Evolutionary conservation across 2,329 filamentous ascomycete genomes (phyloP).

Genomic region (Fusarium hostae): DNA sequence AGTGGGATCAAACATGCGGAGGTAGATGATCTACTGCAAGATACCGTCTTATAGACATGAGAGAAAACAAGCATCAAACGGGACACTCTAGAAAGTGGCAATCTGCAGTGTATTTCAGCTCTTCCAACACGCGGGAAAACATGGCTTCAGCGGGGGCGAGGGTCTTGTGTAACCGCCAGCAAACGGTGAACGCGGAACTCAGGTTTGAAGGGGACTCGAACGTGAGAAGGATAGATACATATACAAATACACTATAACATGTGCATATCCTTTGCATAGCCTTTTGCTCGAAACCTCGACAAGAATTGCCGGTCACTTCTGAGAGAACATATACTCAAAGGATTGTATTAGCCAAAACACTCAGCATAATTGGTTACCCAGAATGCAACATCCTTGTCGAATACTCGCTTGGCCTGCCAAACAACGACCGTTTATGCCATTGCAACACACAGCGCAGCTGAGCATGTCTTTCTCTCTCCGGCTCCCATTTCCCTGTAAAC

Average conservation of each 20-base stretch:
- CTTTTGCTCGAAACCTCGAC: not conserved
- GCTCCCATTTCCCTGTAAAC: constrained; percentile 17
- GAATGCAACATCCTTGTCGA: constrained; percentile 25
- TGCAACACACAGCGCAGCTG: constrained; percentile 15
- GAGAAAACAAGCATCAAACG: not conserved
- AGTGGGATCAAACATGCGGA: not conserved
- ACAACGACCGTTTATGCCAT: constrained; percentile 28
- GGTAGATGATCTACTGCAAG: constrained; percentile 19
- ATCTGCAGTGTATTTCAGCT: constrained; percentile 19
- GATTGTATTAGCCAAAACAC: constrained; percentile 36
- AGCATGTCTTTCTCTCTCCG: not conserved
- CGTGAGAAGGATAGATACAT: not conserved
- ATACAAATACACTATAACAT: not conserved
- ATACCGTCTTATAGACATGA: constrained; percentile 21
- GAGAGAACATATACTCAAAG: not conserved
- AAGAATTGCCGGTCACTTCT: constrained; percentile 20
- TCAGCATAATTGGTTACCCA: constrained; percentile 35
- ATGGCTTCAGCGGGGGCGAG: constrained; percentile 16
- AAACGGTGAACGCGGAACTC: constrained; percentile 5
- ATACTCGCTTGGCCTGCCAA: constrained; percentile 43
- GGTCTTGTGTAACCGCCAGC: constrained; percentile 29
- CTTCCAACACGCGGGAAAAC: constrained; percentile 11
- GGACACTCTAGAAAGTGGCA: not conserved
- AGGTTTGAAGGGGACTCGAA: not conserved
- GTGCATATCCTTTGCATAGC: constrained; percentile 1